phyloP scores from a whole-genome alignment of 352 stramenopile genomes.

The Pythium dissimile region DNA sequence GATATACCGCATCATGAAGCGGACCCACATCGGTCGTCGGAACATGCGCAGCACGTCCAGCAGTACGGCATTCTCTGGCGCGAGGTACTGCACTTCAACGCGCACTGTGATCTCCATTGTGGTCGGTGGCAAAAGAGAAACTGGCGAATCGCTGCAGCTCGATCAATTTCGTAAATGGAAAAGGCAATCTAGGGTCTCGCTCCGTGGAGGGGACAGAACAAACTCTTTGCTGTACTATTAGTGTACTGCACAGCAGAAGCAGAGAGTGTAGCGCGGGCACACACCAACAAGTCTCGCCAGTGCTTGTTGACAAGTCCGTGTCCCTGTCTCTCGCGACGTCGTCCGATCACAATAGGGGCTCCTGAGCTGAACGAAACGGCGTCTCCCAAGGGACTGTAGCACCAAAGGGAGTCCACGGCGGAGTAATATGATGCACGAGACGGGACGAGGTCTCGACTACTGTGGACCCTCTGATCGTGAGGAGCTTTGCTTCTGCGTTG shows the following conservation, averaged over 20 bases:
- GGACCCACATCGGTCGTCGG: slow-evolving; percentile 45
- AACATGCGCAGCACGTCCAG: slow-evolving; percentile 57
- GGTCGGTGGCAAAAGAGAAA: background rate
- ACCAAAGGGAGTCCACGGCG: background rate
- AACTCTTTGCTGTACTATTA: too few species aligned
- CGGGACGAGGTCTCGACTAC: too few species aligned
- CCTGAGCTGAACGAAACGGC: background rate
- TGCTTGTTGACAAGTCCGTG: slow-evolving; percentile 16
- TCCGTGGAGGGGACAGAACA: background rate
- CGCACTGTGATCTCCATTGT: slow-evolving; percentile 48
- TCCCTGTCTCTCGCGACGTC: slow-evolving; percentile 5
- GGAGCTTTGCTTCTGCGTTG: too few species aligned
- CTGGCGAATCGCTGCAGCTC: too few species aligned
- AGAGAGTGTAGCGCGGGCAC: background rate
- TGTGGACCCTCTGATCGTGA: too few species aligned
- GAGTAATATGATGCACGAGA: slow-evolving; percentile 4
- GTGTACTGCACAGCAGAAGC: background rate
- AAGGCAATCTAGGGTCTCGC: too few species aligned
- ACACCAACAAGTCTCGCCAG: slow-evolving; percentile 10
- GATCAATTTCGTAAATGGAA: slow-evolving; percentile 16
- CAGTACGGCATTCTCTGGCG: slow-evolving; percentile 35
- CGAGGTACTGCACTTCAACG: slow-evolving; percentile 61
- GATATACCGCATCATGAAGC: slow-evolving; percentile 61
- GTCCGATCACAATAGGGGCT: slow-evolving; percentile 4
- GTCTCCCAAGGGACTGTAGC: too few species aligned